Base-by-base conservation (phyloP, 768 basidiomycete genomes). In the Trametes cingulata region DNA sequence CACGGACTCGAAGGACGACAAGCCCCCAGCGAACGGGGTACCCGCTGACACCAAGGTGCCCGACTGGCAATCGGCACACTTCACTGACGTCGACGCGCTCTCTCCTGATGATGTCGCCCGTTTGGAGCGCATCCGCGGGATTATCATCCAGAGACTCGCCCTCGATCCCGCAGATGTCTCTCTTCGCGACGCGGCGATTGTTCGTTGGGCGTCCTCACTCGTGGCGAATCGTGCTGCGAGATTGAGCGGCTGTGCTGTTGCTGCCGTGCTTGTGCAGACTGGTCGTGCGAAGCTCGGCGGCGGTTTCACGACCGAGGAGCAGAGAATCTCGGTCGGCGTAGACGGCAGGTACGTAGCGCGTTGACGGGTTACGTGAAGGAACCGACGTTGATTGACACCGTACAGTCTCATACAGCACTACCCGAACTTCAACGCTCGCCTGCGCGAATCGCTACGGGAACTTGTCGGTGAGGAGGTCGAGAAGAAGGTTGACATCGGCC, bases 321-420 rank as follows among this genome's bases (percentile, higher is more conserved):
- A 75, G 75, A 81, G 75, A 66, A 84, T 96, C 43, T 80, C 84
- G 50, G 85, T 99, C 25, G 97, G 97, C 47, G 86, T 98, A 10
- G 97, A 99, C 69, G 97, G 97, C 70, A 93, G 90, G 93, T 91
- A 60, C 33, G 78, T 68, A 20, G n/a, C n/a, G n/a, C n/a, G 2
- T 10, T 22, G 13, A 36, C 17, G 25, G 19, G 27, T 17, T 37
- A 2, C 6, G 29, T 0, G 25, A 13, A 19, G 36, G 22, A 29
- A 19, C n/a, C 47, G 42, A 27, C 29, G 7, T 19, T 58, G 24
- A 62, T 42, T 39, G 15, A 35, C 24, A 15, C 6, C n/a, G 35
- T 37, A 43, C 63, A 95, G 94, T 73, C 77, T 99, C 71, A 86
- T 93, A 64, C 91, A 98, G 71, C 89, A 93, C 70, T 95, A 98